phyloP scores from a whole-genome alignment of 768 basidiomycete species.

The Dentipellis sp. region DNA sequence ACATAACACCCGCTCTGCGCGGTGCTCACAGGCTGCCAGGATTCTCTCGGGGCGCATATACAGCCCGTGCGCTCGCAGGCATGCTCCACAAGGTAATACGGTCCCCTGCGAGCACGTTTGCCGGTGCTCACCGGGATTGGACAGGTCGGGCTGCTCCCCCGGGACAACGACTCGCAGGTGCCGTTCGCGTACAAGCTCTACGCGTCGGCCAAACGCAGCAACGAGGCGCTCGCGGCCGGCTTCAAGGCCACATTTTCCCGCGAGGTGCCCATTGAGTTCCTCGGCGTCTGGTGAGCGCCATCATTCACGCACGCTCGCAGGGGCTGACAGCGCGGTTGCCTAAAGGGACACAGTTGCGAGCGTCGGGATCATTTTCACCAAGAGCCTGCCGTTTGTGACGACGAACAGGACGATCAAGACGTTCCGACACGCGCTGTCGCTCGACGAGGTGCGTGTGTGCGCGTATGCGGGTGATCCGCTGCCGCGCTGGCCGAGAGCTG shows the following conservation, averaged over 20 bases:
- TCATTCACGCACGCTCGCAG: background rate
- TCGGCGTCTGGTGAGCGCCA: slow-evolving; percentile 61
- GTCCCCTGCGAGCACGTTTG: background rate
- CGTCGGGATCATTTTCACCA: slow-evolving; percentile 55
- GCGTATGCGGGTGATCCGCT: background rate
- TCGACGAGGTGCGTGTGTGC: slow-evolving; percentile 53
- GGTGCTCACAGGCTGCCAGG: slow-evolving; percentile 31
- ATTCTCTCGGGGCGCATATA: slow-evolving; percentile 67
- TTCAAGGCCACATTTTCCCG: slow-evolving; percentile 70
- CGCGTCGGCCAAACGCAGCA: slow-evolving; percentile 37
- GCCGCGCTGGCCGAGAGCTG: background rate
- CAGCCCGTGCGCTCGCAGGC: slow-evolving; percentile 65
- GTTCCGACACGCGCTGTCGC: slow-evolving; percentile 69
- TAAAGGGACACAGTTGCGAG: slow-evolving; percentile 72
- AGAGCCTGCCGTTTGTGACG: slow-evolving; percentile 58
- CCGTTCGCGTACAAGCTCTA: slow-evolving; percentile 72
- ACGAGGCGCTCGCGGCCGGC: slow-evolving; percentile 41
- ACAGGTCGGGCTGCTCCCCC: slow-evolving; percentile 64
- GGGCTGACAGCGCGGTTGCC: background rate
- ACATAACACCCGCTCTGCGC: background rate
- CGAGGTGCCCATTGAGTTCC: slow-evolving; percentile 62
- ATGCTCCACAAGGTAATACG: slow-evolving; percentile 53
- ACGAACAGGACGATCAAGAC: slow-evolving; percentile 54
- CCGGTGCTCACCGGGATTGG: background rate
- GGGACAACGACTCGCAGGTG: slow-evolving; percentile 59